Evolutionary conservation across 1,284 basidiomycete species (phyloP), one percentile per base, ranked within the genome.

Genomic region (Leccinum colubrinum): DNA sequence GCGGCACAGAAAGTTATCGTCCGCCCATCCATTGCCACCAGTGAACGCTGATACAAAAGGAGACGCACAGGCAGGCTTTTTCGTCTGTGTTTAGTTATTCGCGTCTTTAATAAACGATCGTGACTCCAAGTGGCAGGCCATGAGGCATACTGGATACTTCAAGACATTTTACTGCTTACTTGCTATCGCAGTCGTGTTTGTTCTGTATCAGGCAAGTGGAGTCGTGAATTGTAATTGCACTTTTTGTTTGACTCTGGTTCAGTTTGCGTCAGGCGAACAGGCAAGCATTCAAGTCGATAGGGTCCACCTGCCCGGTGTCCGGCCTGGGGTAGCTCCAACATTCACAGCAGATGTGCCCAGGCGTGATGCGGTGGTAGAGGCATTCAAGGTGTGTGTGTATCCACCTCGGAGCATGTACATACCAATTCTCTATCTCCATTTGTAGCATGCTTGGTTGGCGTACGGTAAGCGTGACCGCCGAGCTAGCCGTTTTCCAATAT

Each of bases 381-480:
- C 93, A 0, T 94, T 95, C 79, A 86, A 85, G 78, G 91, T 93
- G 67, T 64, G 86, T 75, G 9, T 35, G 25, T 51, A 17, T 54
- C 30, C 30, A 48, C 56, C 59, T 58, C 56, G 48, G 51, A 50
- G 25, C 15, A 51, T 51, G 14, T 56, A 48, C 43, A 33, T 60
- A 27, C 11, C 62, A 63, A 39, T 62, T 48, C 37, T 62, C 63
- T 61, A 68, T 54, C 55, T 55, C 66, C 56, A 67, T 60, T 61
- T 60, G 20, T 64, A 93, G 90, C 84, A 91, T 75, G 90, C 90
- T 56, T 94, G 91, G 92, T 75, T 76, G 61, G 87, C 90, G 25
- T 94, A 94, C 73, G 91, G 91, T 90, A 56, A 35, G 68, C 63
- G 60, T 74, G 72, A 56, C 51, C 59, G 30, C 51, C 59, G 30